Base-by-base conservation (phyloP, 192 early-diverging fungal genomes). In the Podila epigama region DNA sequence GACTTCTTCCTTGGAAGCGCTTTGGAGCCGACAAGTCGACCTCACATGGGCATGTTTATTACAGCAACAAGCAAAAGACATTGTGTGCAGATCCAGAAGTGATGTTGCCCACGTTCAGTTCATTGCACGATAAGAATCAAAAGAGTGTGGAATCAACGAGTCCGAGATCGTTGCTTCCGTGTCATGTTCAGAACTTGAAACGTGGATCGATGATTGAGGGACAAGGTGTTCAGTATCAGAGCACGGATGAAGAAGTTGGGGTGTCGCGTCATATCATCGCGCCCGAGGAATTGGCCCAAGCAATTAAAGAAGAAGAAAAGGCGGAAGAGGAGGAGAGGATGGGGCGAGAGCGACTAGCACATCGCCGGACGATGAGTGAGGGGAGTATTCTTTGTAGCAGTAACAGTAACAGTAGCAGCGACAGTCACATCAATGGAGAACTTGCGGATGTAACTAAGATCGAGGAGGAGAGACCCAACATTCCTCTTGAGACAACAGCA, bases 281-380 rank as follows among this genome's bases (percentile, higher is more conserved):
- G 4, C 69, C 61, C 15, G 50, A 58, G 28, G 69, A 71, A 15
- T 39, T 71, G 11, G 31, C 69, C 9, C 31, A 58, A 48, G 60
- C 55, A 1, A 64, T 71, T 48, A 51, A 63, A 12, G 16, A 83
- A 81, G 72, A 85, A 81, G 59, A 69, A 39, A n/a, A n/a, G n/a
- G n/a, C n/a, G n/a, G 44, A 48, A 48, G 44, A 48, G 20, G 44
- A 18, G 28, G 52, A n/a, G 48, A 52, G 28, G 25, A 27, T 28
- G 59, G 31, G 55, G 44, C 41, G 20, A 44, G 15, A 22, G 11
- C 44, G 44, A 20, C n/a, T 22, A 22, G 25, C n/a, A 48, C 44
- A 1, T 5, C n/a, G 44, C 7, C 20, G 44, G 15, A 0, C 16
- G 41, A n/a, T n/a, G n/a, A 5, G 20, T 22, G 44, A 25, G 44